Evolutionary conservation across 768 basidiomycete genomes (phyloP).

Genomic region (Amanita fuliginea): DNA sequence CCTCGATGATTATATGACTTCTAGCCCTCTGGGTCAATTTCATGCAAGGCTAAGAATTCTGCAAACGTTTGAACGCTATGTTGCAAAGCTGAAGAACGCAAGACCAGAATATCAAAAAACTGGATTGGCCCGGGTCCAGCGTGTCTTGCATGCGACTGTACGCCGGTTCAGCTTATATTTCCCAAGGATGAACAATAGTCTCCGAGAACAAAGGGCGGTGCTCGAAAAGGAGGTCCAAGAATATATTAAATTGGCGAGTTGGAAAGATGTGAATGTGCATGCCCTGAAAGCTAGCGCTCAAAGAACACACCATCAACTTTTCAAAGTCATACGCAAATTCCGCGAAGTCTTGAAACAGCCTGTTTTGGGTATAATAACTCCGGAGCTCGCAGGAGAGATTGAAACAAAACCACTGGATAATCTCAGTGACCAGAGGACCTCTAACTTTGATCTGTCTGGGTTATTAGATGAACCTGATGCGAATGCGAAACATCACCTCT

Average conservation of each 20-base stretch:
- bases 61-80: constrained; percentile 49
- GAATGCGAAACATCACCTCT: constrained; percentile 26
- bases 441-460: neutral
- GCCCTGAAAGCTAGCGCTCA: constrained; percentile 88
- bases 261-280: constrained; percentile 95
- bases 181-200: constrained; percentile 29
- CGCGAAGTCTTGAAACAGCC: constrained; percentile 81
- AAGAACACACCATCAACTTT: constrained; percentile 82
- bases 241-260: constrained; percentile 92
- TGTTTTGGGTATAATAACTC: constrained; percentile 28
- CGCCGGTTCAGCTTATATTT: constrained; percentile 57
- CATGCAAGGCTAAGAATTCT: constrained; percentile 55
- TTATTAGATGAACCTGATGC: constrained; percentile 10
- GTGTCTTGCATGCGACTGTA: constrained; percentile 50
- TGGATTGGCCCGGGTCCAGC: constrained; percentile 37
- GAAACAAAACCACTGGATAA: constrained; percentile 19
- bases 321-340: constrained; percentile 86
- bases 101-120: constrained; percentile 18
- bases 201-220: constrained; percentile 41
- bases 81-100: constrained; percentile 21
- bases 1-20: constrained; percentile 67
- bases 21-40: constrained; percentile 81
- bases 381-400: constrained; percentile 21
- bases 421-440: neutral
- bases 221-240: constrained; percentile 76